Evolutionary conservation across 257 asterid genomes (phyloP).

Genomic region (Solanum verrucosum): DNA sequence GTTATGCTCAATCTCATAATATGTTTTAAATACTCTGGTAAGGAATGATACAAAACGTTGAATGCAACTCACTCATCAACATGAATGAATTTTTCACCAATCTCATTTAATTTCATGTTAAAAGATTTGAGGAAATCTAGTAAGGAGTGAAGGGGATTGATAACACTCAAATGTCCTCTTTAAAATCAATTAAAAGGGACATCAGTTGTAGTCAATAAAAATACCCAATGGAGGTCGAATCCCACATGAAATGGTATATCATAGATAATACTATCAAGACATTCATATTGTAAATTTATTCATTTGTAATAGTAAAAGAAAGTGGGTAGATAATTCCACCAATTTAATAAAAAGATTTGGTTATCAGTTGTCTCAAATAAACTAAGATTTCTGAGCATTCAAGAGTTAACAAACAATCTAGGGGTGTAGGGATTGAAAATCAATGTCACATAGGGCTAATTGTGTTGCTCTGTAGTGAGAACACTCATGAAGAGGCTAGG

Average conservation of each 20-base stretch:
- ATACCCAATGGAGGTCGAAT: fast-evolving
- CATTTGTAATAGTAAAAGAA: not conserved
- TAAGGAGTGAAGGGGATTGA: not conserved
- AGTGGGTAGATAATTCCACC: not conserved
- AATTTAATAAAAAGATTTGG: too few relatives aligned
- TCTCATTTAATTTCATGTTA: not conserved
- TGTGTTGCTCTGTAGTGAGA: not conserved
- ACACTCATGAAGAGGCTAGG: not conserved
- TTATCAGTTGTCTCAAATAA: not conserved
- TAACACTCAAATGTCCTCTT: not conserved
- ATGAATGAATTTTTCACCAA: not conserved
- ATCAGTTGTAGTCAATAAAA: too few relatives aligned
- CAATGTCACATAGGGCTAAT: not conserved
- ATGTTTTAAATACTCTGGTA: not conserved
- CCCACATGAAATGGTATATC: not conserved
- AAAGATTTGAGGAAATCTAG: not conserved
- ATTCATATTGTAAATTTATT: not conserved
- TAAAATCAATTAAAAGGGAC: too few relatives aligned
- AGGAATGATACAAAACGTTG: not conserved
- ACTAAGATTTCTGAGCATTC: not conserved
- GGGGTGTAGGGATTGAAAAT: not conserved
- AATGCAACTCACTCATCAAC: not conserved
- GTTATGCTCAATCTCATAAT: not conserved
- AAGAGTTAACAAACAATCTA: not conserved
- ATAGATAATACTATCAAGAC: not conserved